Base-by-base conservation (phyloP, 75 land plant genomes). In the Gnetum montanum region DNA sequence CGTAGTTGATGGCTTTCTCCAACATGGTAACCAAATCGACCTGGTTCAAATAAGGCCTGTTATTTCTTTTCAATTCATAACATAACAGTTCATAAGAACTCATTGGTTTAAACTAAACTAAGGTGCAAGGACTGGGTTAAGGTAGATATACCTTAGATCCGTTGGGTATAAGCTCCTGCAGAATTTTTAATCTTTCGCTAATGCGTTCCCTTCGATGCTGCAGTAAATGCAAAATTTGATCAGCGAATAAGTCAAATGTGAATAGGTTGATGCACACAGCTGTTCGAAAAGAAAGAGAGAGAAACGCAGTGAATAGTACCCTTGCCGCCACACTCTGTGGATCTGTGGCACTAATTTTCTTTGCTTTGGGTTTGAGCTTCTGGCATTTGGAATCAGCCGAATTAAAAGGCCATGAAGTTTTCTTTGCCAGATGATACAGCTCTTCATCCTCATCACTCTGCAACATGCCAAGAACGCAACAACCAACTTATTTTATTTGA, bases 11-110 rank as follows among this genome's bases (percentile, higher is more conserved):
- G 26, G 94, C 94, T 59, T 88, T 88, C 64, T 88, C 94, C 25
- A 88, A 47, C 94, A 88, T 88, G 47, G 89, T 88, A 0, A 88
- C 94, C 68, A 88, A 59, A 77, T 85, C 90, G 55, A 84, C 84
- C 88, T 80, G 43, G 8, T 13, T 10, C 15, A 2, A 40, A 13
- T 40, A 40, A 13, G 0, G 43, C 0, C 11, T n/a, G n/a, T n/a
- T n/a, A 16, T 40, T 40, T 6, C 0, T 15, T 3, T 2, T 40
- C 3, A 8, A 40, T 40, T 3, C 0, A 4, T 40, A 40, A 16
- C 1, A 40, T n/a, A 40, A 13, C 15, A 4, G 3, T 40, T 40
- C 43, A 13, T 13, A 40, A 40, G 16, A 40, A 40, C 7, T 11
- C 0, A 0, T 13, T 16, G 12, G 5, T n/a, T 40, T 5, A 40